Evolutionary conservation across 225 moss, liverwort and hornwort genomes (phyloP), one percentile per base, ranked within the genome.

Genomic region (Bryoerythrophyllum caledonicum): DNA sequence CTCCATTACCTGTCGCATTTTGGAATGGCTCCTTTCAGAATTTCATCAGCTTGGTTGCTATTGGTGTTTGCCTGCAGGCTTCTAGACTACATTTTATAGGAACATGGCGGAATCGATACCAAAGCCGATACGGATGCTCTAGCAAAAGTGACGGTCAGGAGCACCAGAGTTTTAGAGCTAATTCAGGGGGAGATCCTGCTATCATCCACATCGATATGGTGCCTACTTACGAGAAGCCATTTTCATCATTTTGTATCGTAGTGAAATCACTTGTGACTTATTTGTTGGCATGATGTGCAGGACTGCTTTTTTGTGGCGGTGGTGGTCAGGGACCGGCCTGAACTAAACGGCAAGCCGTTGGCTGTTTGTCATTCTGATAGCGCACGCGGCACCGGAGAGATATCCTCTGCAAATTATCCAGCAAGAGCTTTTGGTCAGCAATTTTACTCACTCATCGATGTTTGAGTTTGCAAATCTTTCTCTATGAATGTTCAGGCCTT

Each of bases 281-380:
- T 63, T 54, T 55, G 16, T 27, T 70, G 66, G 52, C 55, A 63
- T 81, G 70, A 68, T 81, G 68, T 63, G 40, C 88, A 99, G 99
- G 99, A 95, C 82, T 99, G 99, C 79, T 99, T 99, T 82, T 99
- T 99, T 80, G 99, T 99, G 56, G 87, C 95, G 52, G 93, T 99
- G 76, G 93, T 93, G 30, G 82, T 95, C 24, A 89, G 99, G 78
- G 87, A 91, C 23, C 95, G 87, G 32, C 95, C 84, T 65, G 95
- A 77, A 74, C 76, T 95, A 59, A 69, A 51, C 60, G 92, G 82
- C 53, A 99, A 95, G 82, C 89, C 95, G 13, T 95, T 99, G 76
- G 99, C 95, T 60, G 93, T 99, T 60, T 99, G 99, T 74, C 99
- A 99, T 83, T 99, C 99, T 83, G 86, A 92, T 77, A 95, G 93